Conservation (phyloP, 1,284 basidiomycete species). For the Tranzscheliella williamsii region DNA sequence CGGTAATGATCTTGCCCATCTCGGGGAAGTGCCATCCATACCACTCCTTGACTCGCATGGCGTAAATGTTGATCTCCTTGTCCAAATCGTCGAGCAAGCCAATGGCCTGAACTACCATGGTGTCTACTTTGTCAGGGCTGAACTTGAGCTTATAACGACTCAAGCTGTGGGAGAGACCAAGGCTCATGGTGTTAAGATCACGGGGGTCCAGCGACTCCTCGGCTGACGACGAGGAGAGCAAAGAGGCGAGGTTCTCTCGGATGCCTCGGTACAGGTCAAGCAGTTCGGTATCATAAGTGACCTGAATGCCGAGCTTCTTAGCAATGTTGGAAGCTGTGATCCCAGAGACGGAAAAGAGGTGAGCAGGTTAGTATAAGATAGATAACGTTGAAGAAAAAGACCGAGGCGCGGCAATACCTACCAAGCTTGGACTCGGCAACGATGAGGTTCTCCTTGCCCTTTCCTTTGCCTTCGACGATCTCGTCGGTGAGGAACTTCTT, state of each 20-base stretch:
- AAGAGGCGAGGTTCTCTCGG: slow-evolving; percentile 79
- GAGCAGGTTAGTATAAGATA: too few relatives aligned
- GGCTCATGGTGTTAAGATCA: slow-evolving; percentile 94
- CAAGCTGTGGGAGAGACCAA: slow-evolving; percentile 94
- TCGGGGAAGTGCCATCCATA: slow-evolving; percentile 99
- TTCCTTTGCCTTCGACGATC: slow-evolving; percentile 83
- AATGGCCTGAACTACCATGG: slow-evolving; percentile 98
- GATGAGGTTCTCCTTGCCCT: slow-evolving; percentile 73
- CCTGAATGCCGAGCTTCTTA: slow-evolving; percentile 91
- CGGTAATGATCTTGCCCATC: slow-evolving; percentile 95
- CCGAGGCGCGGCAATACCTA: slow-evolving; percentile 63
- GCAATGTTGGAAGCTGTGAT: slow-evolving; percentile 69
- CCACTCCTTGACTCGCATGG: slow-evolving; percentile 99
- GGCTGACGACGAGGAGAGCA: slow-evolving; percentile 65
- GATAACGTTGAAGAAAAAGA: neutral
- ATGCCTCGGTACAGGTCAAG: slow-evolving; percentile 95
- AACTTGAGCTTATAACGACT: slow-evolving; percentile 99
- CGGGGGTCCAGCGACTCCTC: slow-evolving; percentile 67
- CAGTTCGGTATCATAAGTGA: slow-evolving; percentile 70
- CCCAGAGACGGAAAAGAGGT: neutral
- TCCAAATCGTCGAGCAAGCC: slow-evolving; percentile 97
- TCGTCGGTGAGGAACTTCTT: slow-evolving; percentile 92
- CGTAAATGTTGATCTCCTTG: slow-evolving; percentile 99
- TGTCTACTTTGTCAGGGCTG: slow-evolving; percentile 98
- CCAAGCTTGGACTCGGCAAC: slow-evolving; percentile 91